Evolutionary conservation across 163 green algal species (phyloP), one percentile per base, ranked within the genome.

Genomic region (Chlorella variabilis): DNA sequence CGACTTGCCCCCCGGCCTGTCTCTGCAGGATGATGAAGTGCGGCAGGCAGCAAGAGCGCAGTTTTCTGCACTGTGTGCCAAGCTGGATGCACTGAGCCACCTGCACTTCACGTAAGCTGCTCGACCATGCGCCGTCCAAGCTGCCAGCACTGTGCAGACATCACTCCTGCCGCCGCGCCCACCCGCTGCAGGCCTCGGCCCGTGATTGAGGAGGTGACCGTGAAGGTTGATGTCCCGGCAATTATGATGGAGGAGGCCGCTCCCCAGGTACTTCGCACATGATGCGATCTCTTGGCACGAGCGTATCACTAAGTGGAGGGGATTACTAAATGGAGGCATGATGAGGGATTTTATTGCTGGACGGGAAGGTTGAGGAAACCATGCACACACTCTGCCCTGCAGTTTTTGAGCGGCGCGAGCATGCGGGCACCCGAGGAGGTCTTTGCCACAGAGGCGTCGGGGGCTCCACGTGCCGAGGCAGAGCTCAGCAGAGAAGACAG

Each of bases 241-340:
- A 86, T 99, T 34, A 90, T 90, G 25, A 95, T 98, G 93, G 96
- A 98, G 88, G 96, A 98, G 87, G 96, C 95, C 0, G 91, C 92
- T 9, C 92, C 93, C 0, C 81, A 94, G 87, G 90, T 89, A 42
- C 49, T 38, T 58, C n/a, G n/a, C n/a, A n/a, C n/a, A n/a, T n/a
- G n/a, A n/a, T n/a, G n/a, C 45, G 45, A 15, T 23, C 45, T 15
- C 15, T 11, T 33, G n/a, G 3, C 42, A 31, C 45, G n/a, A n/a
- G n/a, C n/a, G n/a, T n/a, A n/a, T 8, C 59, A 38, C 17, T 33
- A 39, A n/a, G 31, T 7, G 17, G 21, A 34, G 42, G 11, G 23
- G 8, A 29, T 45, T 34, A 1, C 36, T n/a, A n/a, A n/a, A n/a
- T n/a, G n/a, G n/a, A n/a, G n/a, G n/a, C n/a, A n/a, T n/a, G n/a